phyloP scores from a whole-genome alignment of 371 early-diverging fungal species.

The Zychaea mexicana region DNA sequence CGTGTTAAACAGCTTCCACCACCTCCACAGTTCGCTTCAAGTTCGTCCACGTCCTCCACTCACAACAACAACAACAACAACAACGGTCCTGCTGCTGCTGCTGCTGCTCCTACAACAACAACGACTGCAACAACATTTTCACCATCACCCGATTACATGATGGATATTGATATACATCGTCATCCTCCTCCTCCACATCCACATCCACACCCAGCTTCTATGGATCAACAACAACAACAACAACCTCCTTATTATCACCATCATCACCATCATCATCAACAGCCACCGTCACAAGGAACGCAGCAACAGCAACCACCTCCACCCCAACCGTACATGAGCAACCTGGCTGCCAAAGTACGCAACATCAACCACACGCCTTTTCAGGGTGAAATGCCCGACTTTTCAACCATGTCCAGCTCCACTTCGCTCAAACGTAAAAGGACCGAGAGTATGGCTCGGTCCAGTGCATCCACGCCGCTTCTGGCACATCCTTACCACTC shows the following conservation, averaged over 20 bases:
- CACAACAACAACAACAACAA: conserved; percentile 21
- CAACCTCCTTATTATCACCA: conserved; percentile 16
- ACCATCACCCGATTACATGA: conserved; percentile 6
- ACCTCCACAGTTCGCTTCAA: conserved; percentile 7
- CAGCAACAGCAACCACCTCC: background rate
- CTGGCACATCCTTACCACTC: conserved; percentile 18
- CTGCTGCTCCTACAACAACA: background rate
- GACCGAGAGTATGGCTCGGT: conserved; percentile 13
- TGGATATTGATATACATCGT: conserved; percentile 9
- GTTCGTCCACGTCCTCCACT: conserved; percentile 15
- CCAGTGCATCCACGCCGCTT: conserved; percentile 45
- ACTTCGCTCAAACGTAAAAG: conserved; percentile 41
- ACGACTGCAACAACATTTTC: background rate
- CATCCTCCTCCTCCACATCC: conserved; percentile 20
- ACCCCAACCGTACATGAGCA: conserved; percentile 22
- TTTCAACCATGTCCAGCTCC: conserved; percentile 30
- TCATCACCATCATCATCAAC: conserved; percentile 14
- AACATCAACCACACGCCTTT: conserved; percentile 26
- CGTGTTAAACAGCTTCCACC: conserved; percentile 40
- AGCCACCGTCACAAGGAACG: background rate
- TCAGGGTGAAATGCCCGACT: conserved; percentile 27
- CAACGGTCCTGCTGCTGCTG: conserved; percentile 5
- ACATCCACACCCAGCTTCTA: conserved; percentile 4
- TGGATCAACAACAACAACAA: conserved; percentile 1
- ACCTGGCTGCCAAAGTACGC: conserved; percentile 41